Evolutionary conservation across 2,329 filamentous ascomycete genomes (phyloP).

Genomic region (Alternaria alternata): DNA sequence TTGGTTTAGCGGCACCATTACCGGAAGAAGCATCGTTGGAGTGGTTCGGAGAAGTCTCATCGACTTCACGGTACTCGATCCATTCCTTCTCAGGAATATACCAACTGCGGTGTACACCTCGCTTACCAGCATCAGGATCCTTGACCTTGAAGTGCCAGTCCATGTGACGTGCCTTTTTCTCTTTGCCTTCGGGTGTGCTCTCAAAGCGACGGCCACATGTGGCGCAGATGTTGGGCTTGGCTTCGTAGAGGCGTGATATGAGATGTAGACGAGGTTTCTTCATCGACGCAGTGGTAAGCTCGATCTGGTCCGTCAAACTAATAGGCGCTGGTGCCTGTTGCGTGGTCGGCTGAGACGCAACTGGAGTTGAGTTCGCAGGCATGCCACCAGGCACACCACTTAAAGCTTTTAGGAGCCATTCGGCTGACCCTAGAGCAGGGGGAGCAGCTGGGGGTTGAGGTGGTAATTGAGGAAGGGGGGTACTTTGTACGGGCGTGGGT

Average conservation of each 20-base stretch:
- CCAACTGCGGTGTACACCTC: slow-evolving; percentile 91
- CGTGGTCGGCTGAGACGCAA: slow-evolving; percentile 35
- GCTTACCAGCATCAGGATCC: slow-evolving; percentile 83
- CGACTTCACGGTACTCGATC: slow-evolving; percentile 82
- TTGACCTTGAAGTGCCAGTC: slow-evolving; percentile 99
- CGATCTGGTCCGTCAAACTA: slow-evolving; percentile 59
- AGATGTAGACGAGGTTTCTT: slow-evolving; percentile 80
- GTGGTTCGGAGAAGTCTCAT: slow-evolving; percentile 64
- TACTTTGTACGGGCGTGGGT: slow-evolving; percentile 26
- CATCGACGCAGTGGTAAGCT: slow-evolving; percentile 72
- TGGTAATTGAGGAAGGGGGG: slow-evolving; percentile 29
- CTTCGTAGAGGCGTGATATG: slow-evolving; percentile 77
- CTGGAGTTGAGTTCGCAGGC: slow-evolving; percentile 37
- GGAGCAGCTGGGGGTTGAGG: slow-evolving; percentile 22
- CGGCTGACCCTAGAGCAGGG: slow-evolving; percentile 32
- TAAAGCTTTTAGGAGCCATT: slow-evolving; percentile 46
- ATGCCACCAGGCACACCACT: slow-evolving; percentile 36
- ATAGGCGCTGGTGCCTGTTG: slow-evolving; percentile 45
- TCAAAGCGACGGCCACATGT: slow-evolving; percentile 91
- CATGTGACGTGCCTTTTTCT: slow-evolving; percentile 89
- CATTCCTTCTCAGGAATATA: slow-evolving; percentile 95
- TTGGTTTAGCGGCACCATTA: slow-evolving; percentile 50
- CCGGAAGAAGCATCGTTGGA: slow-evolving; percentile 37
- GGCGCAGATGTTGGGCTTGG: slow-evolving; percentile 84
- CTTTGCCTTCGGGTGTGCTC: slow-evolving; percentile 77